These are phyloP conservation scores for Nannochloropsis gaditana DNA, from an alignment of 108 stramenopile species.

Conservation along the genomic window DNA sequence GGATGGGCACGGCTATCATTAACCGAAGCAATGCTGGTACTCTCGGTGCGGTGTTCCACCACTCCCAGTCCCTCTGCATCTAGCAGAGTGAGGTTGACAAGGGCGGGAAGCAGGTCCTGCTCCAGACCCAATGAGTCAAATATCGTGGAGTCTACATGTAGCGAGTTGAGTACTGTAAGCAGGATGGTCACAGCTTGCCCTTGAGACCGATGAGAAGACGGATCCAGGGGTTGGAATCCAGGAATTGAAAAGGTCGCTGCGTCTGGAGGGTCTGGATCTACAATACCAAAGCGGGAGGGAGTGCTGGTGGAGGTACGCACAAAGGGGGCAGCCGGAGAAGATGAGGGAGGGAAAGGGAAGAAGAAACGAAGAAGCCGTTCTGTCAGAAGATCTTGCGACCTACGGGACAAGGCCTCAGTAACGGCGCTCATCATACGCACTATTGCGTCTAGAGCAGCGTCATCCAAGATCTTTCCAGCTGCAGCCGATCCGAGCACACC, in stretches of 20 bases:
- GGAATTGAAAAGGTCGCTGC: neutral
- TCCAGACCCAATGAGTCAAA: neutral
- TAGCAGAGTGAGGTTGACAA: neutral
- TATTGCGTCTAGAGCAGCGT: neutral
- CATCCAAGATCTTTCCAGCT: neutral
- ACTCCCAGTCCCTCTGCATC: neutral
- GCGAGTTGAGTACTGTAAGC: neutral
- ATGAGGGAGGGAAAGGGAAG: neutral
- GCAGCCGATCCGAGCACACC: neutral
- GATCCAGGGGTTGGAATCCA: neutral
- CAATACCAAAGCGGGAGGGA: neutral
- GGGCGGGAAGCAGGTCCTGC: neutral
- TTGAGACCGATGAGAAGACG: neutral
- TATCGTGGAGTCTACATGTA: neutral
- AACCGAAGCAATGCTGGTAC: neutral
- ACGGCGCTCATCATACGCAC: neutral
- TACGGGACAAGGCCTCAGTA: neutral
- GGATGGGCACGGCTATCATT: neutral
- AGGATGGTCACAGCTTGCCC: neutral
- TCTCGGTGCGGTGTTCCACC: neutral
- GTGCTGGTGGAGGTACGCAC: neutral
- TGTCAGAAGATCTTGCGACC: neutral
- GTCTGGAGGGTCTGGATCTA: neutral
- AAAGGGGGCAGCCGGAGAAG: neutral
- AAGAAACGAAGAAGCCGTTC: neutral